A percentile compares a stretch with the other conserved stretches of the same genome.
phyloP scores from a whole-genome alignment of 2,329 filamentous ascomycete genomes.

The Plenodomus tracheiphilus region DNA sequence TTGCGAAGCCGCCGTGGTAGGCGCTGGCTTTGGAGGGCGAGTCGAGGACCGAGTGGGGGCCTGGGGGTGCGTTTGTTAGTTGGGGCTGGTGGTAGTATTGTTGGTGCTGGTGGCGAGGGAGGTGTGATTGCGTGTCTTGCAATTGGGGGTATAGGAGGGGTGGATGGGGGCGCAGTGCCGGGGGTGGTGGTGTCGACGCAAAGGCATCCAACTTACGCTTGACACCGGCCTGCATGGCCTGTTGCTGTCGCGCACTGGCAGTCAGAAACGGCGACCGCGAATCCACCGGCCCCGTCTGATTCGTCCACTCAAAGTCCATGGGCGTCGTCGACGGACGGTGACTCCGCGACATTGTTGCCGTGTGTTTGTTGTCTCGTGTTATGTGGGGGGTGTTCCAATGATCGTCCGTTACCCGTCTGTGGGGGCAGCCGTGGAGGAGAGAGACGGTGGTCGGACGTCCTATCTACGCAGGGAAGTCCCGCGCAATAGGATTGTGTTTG shows the following conservation, averaged over 20 bases:
- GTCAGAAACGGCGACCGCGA: constrained; percentile 52
- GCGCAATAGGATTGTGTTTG: no score
- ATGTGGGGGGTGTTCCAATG: no score
- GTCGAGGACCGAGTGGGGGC: constrained; percentile 45
- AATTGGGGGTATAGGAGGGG: no score
- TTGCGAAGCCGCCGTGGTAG: constrained; percentile 29
- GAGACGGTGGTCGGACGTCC: not conserved
- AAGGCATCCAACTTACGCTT: constrained; percentile 42
- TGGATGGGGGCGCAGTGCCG: no score
- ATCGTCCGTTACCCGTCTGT: no score
- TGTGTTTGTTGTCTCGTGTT: no score
- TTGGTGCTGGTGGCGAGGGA: not conserved
- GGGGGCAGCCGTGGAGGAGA: not conserved
- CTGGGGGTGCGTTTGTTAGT: constrained; percentile 26
- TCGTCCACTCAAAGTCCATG: constrained; percentile 60
- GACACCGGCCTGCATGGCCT: constrained; percentile 20
- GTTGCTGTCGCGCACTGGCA: constrained; percentile 17
- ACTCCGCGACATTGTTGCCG: constrained; percentile 24
- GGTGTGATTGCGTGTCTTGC: no score
- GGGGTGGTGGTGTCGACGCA: not conserved
- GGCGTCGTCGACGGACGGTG: constrained; percentile 49
- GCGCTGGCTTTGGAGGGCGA: constrained; percentile 51
- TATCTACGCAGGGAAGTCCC: no score
- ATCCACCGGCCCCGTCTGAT: constrained; percentile 51
- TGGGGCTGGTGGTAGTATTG: constrained; percentile 2